These are phyloP conservation scores for Crithidia acanthocephali DNA, from an alignment of 208 protist genomes.

Conservation along the genomic window DNA sequence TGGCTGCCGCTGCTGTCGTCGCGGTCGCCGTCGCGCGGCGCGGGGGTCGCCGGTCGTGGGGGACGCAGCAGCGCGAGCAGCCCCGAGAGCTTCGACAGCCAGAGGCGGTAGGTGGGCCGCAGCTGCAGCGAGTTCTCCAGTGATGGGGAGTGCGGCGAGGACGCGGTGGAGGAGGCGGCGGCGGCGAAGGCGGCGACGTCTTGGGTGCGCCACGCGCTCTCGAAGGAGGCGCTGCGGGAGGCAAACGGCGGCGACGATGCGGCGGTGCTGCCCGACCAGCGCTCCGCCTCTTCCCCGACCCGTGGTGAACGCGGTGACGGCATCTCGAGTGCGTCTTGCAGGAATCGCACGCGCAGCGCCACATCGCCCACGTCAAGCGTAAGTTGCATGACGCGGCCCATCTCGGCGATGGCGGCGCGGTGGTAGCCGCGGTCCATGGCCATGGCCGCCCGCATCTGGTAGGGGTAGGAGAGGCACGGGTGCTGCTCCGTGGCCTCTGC, in stretches of 20 bases:
- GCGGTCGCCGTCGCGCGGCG: neutral
- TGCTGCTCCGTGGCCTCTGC: slow-evolving; percentile 36
- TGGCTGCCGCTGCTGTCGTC: neutral
- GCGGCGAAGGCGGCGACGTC: neutral
- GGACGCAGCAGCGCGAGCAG: slow-evolving; percentile 26
- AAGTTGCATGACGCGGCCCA: slow-evolving; percentile 35
- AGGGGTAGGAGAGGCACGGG: slow-evolving; percentile 42
- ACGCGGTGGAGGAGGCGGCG: neutral
- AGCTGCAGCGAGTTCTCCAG: slow-evolving; percentile 9
- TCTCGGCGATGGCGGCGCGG: slow-evolving; percentile 38
- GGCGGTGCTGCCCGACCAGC: too few relatives aligned
- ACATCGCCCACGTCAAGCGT: slow-evolving; percentile 41
- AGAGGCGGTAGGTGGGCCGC: slow-evolving; percentile 3
- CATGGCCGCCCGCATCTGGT: slow-evolving; percentile 49
- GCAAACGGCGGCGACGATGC: neutral
- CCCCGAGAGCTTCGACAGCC: slow-evolving; percentile 17
- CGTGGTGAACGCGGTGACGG: neutral
- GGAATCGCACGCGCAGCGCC: slow-evolving; percentile 41
- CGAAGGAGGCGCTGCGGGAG: neutral
- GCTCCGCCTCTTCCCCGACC: too few relatives aligned
- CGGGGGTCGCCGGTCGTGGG: neutral
- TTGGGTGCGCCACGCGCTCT: neutral
- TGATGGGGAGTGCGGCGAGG: neutral
- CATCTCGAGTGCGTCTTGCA: slow-evolving; percentile 30
- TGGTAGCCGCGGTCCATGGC: slow-evolving; percentile 52